Conservation (phyloP, 805 yeast species). For the Pichia ethanolica region DNA sequence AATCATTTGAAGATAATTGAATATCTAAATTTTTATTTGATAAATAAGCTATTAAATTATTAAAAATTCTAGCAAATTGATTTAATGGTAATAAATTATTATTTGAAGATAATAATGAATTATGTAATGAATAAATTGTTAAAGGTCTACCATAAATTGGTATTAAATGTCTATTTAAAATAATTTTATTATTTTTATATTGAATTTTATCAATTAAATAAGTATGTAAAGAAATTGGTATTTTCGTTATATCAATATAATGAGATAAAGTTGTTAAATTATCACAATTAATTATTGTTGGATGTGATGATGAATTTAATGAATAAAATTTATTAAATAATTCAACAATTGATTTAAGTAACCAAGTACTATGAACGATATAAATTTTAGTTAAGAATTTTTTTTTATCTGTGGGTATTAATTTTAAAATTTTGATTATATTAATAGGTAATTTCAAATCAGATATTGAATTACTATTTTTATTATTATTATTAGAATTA, state of each 20-base stretch:
- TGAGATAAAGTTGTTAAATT: slow-evolving; percentile 32
- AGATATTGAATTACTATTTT: neutral
- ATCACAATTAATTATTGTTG: slow-evolving; percentile 29
- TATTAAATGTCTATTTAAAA: slow-evolving; percentile 38
- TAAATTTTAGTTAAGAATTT: slow-evolving; percentile 54
- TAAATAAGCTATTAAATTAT: slow-evolving; percentile 28
- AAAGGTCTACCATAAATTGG: slow-evolving; percentile 27
- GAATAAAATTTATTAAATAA: slow-evolving; percentile 52
- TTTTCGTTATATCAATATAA: slow-evolving; percentile 62
- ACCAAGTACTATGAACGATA: slow-evolving; percentile 88
- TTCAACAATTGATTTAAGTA: slow-evolving; percentile 70
- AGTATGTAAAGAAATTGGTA: slow-evolving; percentile 70
- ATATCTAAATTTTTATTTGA: slow-evolving; percentile 21
- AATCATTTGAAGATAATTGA: slow-evolving; percentile 18
- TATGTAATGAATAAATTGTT: slow-evolving; percentile 8
- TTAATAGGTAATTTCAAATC: slow-evolving; percentile 23
- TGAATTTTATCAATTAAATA: slow-evolving; percentile 53
- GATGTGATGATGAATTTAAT: slow-evolving; percentile 10
- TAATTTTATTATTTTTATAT: slow-evolving; percentile 44
- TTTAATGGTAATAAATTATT: slow-evolving; percentile 19
- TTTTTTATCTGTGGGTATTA: slow-evolving; percentile 50
- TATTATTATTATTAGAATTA: neutral
- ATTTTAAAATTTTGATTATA: slow-evolving; percentile 37
- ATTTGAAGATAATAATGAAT: neutral
- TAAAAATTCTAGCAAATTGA: slow-evolving; percentile 27